These are phyloP conservation scores for Ceratobasidium theobromae DNA, from an alignment of 1,284 basidiomycete genomes.

Conservation along the genomic window DNA sequence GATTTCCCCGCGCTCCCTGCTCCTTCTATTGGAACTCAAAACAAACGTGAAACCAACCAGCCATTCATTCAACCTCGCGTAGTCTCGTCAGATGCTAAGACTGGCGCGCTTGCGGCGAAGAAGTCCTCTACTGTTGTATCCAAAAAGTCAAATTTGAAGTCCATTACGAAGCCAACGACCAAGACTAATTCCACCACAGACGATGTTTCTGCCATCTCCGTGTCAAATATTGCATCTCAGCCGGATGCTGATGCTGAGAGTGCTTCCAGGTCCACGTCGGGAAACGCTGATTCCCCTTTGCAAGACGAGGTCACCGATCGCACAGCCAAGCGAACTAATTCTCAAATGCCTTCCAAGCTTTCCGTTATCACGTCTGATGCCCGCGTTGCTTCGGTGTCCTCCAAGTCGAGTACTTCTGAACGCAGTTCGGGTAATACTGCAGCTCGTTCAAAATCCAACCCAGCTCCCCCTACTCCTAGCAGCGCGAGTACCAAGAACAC, in stretches of 20 bases:
- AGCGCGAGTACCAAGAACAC: constrained; percentile 1
- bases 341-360: background rate
- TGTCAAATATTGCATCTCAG: background rate
- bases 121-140: constrained; percentile 7
- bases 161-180: background rate
- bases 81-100: constrained; percentile 18
- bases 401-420: constrained; percentile 8
- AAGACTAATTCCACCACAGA: background rate
- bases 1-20: constrained; percentile 68
- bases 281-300: background rate
- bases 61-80: constrained; percentile 30
- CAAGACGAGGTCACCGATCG: background rate
- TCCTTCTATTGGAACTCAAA: constrained; percentile 17
- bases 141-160: constrained; percentile 13
- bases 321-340: background rate
- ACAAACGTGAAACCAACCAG: constrained; percentile 31
- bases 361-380: background rate
- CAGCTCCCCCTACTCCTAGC: background rate
- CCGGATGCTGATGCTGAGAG: background rate
- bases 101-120: constrained; percentile 12
- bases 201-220: background rate
- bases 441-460: background rate
- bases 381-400: background rate
- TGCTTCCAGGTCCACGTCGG: background rate
- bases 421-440: background rate